A percentile compares a stretch with the other conserved stretches of the same genome.
These are phyloP conservation scores for Leucocoprinus birnbaumii DNA, from an alignment of 768 basidiomycete genomes.

Conservation along the genomic window DNA sequence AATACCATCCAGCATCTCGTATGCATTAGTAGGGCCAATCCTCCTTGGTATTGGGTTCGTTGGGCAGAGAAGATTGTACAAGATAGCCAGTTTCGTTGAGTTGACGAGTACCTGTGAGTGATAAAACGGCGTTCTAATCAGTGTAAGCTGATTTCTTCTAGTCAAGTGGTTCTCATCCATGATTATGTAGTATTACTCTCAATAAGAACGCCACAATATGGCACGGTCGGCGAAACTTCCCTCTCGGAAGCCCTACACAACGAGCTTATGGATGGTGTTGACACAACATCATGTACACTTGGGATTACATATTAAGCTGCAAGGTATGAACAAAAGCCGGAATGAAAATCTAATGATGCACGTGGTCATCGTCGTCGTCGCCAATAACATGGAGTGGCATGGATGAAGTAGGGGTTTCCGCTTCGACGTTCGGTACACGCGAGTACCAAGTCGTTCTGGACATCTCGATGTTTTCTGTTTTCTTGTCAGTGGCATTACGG, in stretches of 20 bases:
- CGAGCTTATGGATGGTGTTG: no score
- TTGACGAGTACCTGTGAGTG: background rate
- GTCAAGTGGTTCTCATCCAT: no score
- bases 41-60: background rate
- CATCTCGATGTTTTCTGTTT: slow-evolving; percentile 18
- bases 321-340: no score
- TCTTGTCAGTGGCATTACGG: slow-evolving; percentile 40
- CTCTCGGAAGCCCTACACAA: no score
- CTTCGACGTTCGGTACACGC: slow-evolving; percentile 41
- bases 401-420: slow-evolving; percentile 12
- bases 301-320: no score
- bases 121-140: no score
- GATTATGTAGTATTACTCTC: no score
- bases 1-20: background rate
- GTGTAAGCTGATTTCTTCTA: no score
- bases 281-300: no score
- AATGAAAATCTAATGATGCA: no score
- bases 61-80: background rate
- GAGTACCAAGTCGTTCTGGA: slow-evolving; percentile 59
- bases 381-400: slow-evolving; percentile 43
- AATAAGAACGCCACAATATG: no score
- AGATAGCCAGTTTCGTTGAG: background rate
- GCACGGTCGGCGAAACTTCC: no score
- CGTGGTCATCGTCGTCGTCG: slow-evolving; percentile 44
- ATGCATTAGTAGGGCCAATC: background rate